Evolutionary conservation across 2,329 filamentous ascomycete species (phyloP).

Genomic region (Pezicula radicicola): DNA sequence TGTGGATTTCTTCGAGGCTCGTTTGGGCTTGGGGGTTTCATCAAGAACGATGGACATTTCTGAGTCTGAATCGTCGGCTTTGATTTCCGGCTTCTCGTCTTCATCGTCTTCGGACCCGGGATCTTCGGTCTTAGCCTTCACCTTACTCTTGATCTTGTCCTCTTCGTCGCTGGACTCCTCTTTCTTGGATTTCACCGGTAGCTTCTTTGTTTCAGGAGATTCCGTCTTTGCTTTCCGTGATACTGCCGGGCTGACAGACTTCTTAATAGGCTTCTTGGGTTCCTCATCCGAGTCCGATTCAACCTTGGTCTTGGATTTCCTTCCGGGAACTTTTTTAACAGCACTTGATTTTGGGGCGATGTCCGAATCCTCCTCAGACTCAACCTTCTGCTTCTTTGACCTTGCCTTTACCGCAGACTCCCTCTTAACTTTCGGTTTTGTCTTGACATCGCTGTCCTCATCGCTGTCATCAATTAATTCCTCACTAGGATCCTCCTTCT

Average conservation of each 20-base stretch:
- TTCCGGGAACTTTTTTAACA: not conserved
- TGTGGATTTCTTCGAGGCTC: constrained; percentile 35
- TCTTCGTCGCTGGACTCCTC: constrained; percentile 3
- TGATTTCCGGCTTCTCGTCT: constrained; percentile 18
- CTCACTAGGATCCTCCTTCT: not conserved
- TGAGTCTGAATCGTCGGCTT: constrained; percentile 41
- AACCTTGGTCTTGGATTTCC: constrained; percentile 10
- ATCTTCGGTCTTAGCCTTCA: constrained; percentile 2
- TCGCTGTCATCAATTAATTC: too few species aligned
- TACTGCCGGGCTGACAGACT: not conserved
- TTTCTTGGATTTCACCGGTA: constrained; percentile 6
- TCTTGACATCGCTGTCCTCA: constrained; percentile 1
- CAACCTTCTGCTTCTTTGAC: not conserved
- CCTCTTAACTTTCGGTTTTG: not conserved
- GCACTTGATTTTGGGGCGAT: not conserved
- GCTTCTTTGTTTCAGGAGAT: constrained; percentile 1
- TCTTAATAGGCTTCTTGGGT: constrained; percentile 20
- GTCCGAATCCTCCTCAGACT: not conserved
- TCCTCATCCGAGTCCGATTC: constrained; percentile 24
- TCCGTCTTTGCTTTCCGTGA: constrained; percentile 1
- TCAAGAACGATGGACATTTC: constrained; percentile 78
- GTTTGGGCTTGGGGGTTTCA: constrained; percentile 59
- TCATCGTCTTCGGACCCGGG: constrained; percentile 10
- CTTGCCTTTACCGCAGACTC: not conserved
- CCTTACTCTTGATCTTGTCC: not conserved